Percentiles rank a stretch among this genome's conserved stretches.
Evolutionary conservation across 768 basidiomycete species (phyloP).

Genomic region (Pilatotrama ljubarskyi): DNA sequence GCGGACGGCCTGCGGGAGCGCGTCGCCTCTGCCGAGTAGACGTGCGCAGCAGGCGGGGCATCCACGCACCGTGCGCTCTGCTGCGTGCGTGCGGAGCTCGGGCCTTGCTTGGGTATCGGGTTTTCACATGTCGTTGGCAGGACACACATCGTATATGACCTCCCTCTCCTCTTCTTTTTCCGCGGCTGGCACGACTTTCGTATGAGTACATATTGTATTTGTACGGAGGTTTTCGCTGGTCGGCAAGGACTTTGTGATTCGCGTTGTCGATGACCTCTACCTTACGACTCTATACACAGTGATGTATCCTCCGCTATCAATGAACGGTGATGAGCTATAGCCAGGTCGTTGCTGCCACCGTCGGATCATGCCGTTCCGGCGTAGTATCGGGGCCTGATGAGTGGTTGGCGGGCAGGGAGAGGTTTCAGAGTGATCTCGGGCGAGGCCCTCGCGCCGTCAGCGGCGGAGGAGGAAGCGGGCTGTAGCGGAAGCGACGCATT

Average conservation of each 20-base stretch:
- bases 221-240: background rate
- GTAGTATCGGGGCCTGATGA: background rate
- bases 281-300: constrained; percentile 10
- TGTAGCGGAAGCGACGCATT: too few species aligned
- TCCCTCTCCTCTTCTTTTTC: background rate
- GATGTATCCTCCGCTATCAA: constrained; percentile 3
- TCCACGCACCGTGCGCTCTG: background rate
- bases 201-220: background rate
- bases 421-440: background rate
- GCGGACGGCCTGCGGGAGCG: constrained; percentile 49
- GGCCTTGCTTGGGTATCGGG: constrained; percentile 12
- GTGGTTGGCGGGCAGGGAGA: background rate
- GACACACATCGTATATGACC: constrained; percentile 2
- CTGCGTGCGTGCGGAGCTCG: background rate
- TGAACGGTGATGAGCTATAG: constrained; percentile 7
- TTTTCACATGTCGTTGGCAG: constrained; percentile 7
- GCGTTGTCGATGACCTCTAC: constrained; percentile 9
- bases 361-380: too few species aligned
- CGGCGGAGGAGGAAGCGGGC: background rate
- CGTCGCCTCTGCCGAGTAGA: constrained; percentile 38
- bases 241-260: background rate
- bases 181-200: constrained; percentile 3
- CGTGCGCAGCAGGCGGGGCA: too few species aligned
- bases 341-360: too few species aligned
- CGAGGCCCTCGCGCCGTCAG: background rate